A percentile compares a stretch with the other conserved stretches of the same genome.
Conservation (phyloP, 2,329 filamentous ascomycete species). For the Acrocalymma vagum region DNA sequence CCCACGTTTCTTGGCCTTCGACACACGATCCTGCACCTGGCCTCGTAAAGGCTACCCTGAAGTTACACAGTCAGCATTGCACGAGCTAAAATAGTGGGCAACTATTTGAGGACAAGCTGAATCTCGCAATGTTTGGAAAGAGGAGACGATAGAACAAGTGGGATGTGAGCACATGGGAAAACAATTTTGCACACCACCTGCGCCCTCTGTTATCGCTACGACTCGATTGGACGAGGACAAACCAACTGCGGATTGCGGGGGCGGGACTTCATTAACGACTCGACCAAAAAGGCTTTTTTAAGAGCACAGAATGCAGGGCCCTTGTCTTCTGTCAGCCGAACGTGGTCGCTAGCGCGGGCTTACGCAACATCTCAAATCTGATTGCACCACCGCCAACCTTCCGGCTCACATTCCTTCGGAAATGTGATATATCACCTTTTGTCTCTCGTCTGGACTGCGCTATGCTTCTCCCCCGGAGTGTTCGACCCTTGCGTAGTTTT, state of each 20-base stretch:
- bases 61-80: constrained; percentile 7
- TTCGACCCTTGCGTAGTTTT: constrained; percentile 13
- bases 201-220: constrained; percentile 17
- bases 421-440: constrained; percentile 15
- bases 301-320: constrained; percentile 12
- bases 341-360: constrained; percentile 15
- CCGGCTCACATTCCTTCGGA: constrained; percentile 4
- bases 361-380: constrained; percentile 16
- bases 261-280: constrained; percentile 6
- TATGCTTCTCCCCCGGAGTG: constrained; percentile 12
- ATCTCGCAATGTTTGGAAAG: not conserved
- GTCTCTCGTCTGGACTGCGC: constrained; percentile 7
- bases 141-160: constrained; percentile 1
- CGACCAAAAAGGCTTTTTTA: constrained; percentile 5
- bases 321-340: constrained; percentile 17
- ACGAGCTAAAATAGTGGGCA: constrained; percentile 20
- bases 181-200: not conserved
- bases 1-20: constrained; percentile 19
- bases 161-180: constrained; percentile 5
- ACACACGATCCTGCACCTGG: constrained; percentile 17
- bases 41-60: constrained; percentile 6
- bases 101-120: not conserved
- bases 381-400: constrained; percentile 17
- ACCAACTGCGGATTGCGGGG: constrained; percentile 13
- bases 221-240: constrained; percentile 20